Evolutionary conservation across 768 basidiomycete genomes (phyloP).

Genomic region (Suillus subalutaceus): DNA sequence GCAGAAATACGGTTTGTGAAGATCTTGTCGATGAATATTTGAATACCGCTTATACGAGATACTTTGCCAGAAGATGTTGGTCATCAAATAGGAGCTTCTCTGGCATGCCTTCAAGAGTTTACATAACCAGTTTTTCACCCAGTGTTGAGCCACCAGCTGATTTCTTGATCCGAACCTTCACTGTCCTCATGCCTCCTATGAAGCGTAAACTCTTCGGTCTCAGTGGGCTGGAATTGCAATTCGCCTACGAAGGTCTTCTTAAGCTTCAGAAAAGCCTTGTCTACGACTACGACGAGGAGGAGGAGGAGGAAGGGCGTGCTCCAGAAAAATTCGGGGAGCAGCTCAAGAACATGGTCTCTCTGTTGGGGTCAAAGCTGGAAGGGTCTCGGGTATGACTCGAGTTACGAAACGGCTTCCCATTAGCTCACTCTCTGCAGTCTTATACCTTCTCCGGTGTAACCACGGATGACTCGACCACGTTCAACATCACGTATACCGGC

Average conservation of each 20-base stretch:
- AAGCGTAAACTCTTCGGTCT: background rate
- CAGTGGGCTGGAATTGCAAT: background rate
- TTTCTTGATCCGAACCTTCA: no score
- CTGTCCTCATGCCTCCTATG: background rate
- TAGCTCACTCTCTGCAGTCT: background rate
- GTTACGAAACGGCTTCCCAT: background rate
- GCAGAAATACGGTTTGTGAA: constrained; percentile 42
- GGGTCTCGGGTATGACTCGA: background rate
- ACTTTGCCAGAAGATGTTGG: constrained; percentile 23
- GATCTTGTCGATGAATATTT: background rate
- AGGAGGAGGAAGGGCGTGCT: background rate
- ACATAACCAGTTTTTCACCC: no score
- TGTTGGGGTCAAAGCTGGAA: background rate
- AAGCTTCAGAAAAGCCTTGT: background rate
- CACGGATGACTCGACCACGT: background rate
- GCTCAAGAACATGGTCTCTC: background rate
- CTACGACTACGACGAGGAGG: background rate
- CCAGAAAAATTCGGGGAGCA: background rate
- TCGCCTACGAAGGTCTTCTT: background rate
- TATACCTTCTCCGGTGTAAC: background rate
- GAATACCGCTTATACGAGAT: constrained; percentile 17
- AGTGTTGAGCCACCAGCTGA: no score
- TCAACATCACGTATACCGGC: background rate
- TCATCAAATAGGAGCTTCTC: constrained; percentile 31
- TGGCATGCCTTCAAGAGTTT: no score